These are phyloP conservation scores for Pulveroboletus sp. DNA, from an alignment of 768 basidiomycete species.

Conservation along the genomic window DNA sequence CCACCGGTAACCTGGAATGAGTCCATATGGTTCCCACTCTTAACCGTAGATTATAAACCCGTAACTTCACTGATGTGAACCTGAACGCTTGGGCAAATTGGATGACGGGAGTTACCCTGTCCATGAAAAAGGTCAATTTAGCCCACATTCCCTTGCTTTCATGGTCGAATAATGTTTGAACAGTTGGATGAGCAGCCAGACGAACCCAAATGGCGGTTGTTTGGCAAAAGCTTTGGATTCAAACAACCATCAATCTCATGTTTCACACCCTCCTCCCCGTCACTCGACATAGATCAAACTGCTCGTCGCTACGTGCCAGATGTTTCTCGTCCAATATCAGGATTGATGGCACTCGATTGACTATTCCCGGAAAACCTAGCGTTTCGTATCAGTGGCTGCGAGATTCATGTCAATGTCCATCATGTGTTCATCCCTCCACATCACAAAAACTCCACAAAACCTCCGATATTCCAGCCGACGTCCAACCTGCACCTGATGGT, in stretches of 20 bases:
- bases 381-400: constrained; percentile 80
- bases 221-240: constrained; percentile 30
- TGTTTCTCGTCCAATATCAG: constrained; percentile 6
- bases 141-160: background rate
- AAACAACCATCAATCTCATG: constrained; percentile 25
- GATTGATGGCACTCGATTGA: constrained; percentile 13
- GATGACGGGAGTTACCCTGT: constrained; percentile 1
- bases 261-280: background rate
- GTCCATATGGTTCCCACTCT: constrained; percentile 69
- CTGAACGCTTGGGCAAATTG: background rate
- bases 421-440: constrained; percentile 76
- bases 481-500: constrained; percentile 43
- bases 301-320: background rate
- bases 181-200: too few species aligned
- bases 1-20: constrained; percentile 57
- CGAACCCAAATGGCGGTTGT: too few species aligned
- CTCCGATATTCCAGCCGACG: constrained; percentile 57
- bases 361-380: constrained; percentile 34
- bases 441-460: constrained; percentile 73
- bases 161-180: constrained; percentile 38
- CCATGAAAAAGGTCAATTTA: background rate
- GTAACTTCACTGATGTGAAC: constrained; percentile 1
- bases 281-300: background rate
- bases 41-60: constrained; percentile 62
- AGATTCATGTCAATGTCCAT: constrained; percentile 74